These are phyloP conservation scores for Teunomyces gatunensis DNA, from an alignment of 805 yeast species.

Conservation along the genomic window DNA sequence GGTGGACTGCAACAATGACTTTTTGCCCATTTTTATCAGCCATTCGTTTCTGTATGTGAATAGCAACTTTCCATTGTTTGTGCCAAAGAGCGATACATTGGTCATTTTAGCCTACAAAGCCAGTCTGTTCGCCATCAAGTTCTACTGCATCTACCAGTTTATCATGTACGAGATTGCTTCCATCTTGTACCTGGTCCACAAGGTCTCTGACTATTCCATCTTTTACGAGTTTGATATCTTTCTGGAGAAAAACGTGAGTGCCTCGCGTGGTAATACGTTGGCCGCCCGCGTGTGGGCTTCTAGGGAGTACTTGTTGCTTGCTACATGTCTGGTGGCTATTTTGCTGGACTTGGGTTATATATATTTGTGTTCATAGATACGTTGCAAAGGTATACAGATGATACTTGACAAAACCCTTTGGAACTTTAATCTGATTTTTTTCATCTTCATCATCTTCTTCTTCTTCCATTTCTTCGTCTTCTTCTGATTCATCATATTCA, in stretches of 20 bases:
- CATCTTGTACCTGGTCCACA: constrained; percentile 11
- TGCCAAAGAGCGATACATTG: not conserved
- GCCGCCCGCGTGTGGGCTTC: not conserved
- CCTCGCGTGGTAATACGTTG: not conserved
- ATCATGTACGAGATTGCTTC: constrained; percentile 27
- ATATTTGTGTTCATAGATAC: constrained; percentile 1
- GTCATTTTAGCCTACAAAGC: constrained; percentile 15
- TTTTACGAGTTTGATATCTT: not conserved
- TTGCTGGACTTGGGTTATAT: not conserved
- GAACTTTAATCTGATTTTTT: constrained; percentile 2
- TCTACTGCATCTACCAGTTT: constrained; percentile 33
- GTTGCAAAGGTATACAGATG: constrained; percentile 1
- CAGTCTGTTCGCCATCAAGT: constrained; percentile 26
- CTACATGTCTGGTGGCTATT: not conserved
- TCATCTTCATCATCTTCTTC: constrained; percentile 5
- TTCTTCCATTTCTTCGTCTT: constrained; percentile 8
- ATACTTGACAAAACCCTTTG: constrained; percentile 7
- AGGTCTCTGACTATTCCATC: constrained; percentile 9
- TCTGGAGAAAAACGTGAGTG: not conserved
- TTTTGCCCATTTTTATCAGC: constrained; percentile 33
- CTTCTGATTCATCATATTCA: not conserved
- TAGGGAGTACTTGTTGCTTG: not conserved
- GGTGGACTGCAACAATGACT: constrained; percentile 31
- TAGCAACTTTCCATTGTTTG: constrained; percentile 16
- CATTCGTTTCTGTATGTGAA: constrained; percentile 32